Percentiles rank a stretch among this genome's conserved stretches.
Conservation (phyloP, 768 basidiomycete genomes). For the Phanerodontia chrysosporium region DNA sequence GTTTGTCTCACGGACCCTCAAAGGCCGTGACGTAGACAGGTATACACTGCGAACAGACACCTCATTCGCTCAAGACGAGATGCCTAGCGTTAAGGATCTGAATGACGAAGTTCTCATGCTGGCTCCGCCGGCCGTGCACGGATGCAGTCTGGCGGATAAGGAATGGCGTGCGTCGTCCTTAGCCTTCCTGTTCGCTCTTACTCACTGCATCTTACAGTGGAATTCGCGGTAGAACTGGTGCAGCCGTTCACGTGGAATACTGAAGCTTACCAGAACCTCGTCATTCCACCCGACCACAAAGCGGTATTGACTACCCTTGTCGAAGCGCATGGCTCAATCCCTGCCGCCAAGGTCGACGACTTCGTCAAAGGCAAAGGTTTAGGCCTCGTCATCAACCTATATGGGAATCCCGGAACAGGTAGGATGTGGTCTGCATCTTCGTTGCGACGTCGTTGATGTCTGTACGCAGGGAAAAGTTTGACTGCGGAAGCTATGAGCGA, state of each 20-base stretch:
- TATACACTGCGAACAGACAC: slow-evolving; percentile 12
- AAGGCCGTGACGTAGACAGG: slow-evolving; percentile 23
- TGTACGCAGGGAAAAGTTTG: slow-evolving; percentile 25
- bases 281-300: slow-evolving; percentile 28
- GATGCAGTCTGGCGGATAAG: slow-evolving; percentile 60
- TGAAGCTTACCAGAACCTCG: slow-evolving; percentile 29
- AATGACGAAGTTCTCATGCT: slow-evolving; percentile 52
- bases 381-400: slow-evolving; percentile 31
- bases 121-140: slow-evolving; percentile 52
- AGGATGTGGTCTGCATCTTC: not conserved
- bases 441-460: not conserved
- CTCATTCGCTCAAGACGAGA: not conserved
- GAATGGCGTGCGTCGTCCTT: slow-evolving; percentile 54
- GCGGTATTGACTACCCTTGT: slow-evolving; percentile 26
- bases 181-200: slow-evolving; percentile 1
- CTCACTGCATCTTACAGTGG: slow-evolving; percentile 47
- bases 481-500: slow-evolving; percentile 33
- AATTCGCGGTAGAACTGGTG: slow-evolving; percentile 55
- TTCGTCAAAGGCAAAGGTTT: slow-evolving; percentile 33
- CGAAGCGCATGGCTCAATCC: slow-evolving; percentile 22
- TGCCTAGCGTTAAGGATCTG: slow-evolving; percentile 27
- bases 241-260: slow-evolving; percentile 37
- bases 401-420: slow-evolving; percentile 30
- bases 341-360: slow-evolving; percentile 26
- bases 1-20: slow-evolving; percentile 20